Base-by-base conservation (phyloP, 768 basidiomycete genomes). In the Mycena sanguinolenta region DNA sequence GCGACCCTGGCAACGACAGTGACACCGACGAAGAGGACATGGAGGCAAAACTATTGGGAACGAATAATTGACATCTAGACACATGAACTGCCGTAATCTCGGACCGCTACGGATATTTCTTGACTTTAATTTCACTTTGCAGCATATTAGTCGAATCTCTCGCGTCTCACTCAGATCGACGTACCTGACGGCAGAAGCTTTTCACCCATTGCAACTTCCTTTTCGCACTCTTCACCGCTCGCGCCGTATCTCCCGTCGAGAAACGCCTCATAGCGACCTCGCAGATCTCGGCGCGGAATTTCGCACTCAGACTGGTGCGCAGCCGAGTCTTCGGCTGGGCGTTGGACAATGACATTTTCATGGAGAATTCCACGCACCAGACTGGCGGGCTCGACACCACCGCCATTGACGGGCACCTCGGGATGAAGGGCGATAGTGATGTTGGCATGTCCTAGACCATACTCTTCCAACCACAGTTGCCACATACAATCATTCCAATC, bases 401-500 rank as follows among this genome's bases (percentile, higher is more conserved):
- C 59, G 8, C 46, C 50, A 30, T 23, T 32, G 32, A 52, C 46
- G 19, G 6, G 27, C 7, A 55, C 53, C 28, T 62, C 72, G 42
- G 53, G 9, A 23, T 52, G 44, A 30, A 63, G 34, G 36, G 46
- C 16, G 59, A 67, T 23, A 61, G 64, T 74, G n/a, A 70, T 28
- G 42, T 58, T 69, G 50, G 44, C 30, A 28, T 64, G 65, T 49
- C 49, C 68, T 32, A 70, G 23, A 9, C 90, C 90, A 39, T 83
- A 84, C 63, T 82, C 85, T 64, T 89, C 86, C 30, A 91, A 82
- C 82, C 87, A 87, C 65, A 91, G 67, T 73, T 89, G 88, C 90
- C 91, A 92, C 17, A 91, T 77, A 75, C 91, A 92, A 67, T 90
- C 88, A 38, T 84, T 81, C 91, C 91, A 92, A 67, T 91, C 89